Evolutionary conservation across 345 rosid species (phyloP).

Genomic region (Gossypium rotundifolium): DNA sequence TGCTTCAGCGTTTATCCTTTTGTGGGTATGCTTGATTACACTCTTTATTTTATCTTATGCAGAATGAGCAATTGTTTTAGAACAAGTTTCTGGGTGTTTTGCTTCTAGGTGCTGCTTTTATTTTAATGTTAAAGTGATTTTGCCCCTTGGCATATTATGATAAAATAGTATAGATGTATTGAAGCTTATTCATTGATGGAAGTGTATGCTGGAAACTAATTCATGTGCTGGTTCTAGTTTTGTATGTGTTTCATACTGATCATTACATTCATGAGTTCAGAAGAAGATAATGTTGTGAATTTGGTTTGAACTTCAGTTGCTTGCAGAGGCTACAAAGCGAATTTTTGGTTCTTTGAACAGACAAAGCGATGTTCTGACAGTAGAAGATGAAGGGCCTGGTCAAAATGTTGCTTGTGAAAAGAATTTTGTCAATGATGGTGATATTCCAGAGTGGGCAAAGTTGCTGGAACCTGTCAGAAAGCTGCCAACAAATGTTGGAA

Average conservation of each 20-base stretch:
- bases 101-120: not conserved
- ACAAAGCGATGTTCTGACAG: conserved; percentile 47
- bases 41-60: not conserved
- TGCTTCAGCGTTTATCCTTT: not conserved
- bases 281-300: conserved; percentile 5
- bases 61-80: not conserved
- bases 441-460: conserved; percentile 82
- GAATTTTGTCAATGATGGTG: conserved; percentile 40
- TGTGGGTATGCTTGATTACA: not conserved
- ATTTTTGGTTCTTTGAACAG: conserved; percentile 54
- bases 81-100: not conserved
- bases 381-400: conserved; percentile 66
- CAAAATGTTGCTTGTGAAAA: conserved; percentile 43
- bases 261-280: not conserved
- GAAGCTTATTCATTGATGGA: not conserved
- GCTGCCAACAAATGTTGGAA: conserved; percentile 97
- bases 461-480: conserved; percentile 82
- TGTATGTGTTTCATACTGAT: not conserved
- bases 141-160: not conserved
- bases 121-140: not conserved
- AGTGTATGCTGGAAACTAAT: not conserved
- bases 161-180: not conserved
- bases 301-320: conserved; percentile 59
- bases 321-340: conserved; percentile 87
- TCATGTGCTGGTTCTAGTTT: not conserved